Base-by-base conservation (phyloP, 2,329 filamentous ascomycete species). In the Taxawa tesnikishii region DNA sequence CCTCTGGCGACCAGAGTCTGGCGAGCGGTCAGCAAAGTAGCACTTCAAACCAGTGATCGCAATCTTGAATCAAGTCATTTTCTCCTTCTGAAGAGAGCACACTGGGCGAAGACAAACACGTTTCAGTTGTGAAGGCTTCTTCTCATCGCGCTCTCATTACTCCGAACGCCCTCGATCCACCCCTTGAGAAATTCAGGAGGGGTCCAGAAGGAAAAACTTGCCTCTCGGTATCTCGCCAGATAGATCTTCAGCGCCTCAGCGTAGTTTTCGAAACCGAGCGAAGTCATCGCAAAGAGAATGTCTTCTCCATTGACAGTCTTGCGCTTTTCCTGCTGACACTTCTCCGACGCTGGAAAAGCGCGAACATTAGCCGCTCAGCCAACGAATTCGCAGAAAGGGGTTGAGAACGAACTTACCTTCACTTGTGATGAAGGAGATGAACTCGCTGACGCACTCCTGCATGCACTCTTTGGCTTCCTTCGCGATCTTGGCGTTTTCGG, bases 381-480 rank as follows among this genome's bases (percentile, higher is more conserved):
- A n/a, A n/a, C n/a, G n/a, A n/a, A n/a, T n/a, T n/a, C n/a, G n/a
- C n/a, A n/a, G n/a, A n/a, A n/a, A n/a, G n/a, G n/a, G n/a, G n/a
- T n/a, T n/a, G n/a, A 33, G 32, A 31, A 44, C 17, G 31, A 42
- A 65, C 80, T 54, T 59, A 94, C 90, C 90, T 71, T 98, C 90
- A 58, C 88, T 96, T 21, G 90, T 98, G 55, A 98, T 96, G 68
- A 98, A 98, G 5, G 84, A 94, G 66, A 98, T 98, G 60, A 98
- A 98, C 63, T 98, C 90, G 75, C 87, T 94, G 37, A 98, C 90
- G 54, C 90, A 98, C 60, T 98, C 90, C 60, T 98, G 90, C 90
- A 98, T 96, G 63, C 90, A 98, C 58, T 98, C 90, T 60, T 98
- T 98, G 34, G 90, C 90, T 56, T 98, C 90, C 56, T 98, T 98